phyloP scores from a whole-genome alignment of 768 basidiomycete species.

The Imleria badia region DNA sequence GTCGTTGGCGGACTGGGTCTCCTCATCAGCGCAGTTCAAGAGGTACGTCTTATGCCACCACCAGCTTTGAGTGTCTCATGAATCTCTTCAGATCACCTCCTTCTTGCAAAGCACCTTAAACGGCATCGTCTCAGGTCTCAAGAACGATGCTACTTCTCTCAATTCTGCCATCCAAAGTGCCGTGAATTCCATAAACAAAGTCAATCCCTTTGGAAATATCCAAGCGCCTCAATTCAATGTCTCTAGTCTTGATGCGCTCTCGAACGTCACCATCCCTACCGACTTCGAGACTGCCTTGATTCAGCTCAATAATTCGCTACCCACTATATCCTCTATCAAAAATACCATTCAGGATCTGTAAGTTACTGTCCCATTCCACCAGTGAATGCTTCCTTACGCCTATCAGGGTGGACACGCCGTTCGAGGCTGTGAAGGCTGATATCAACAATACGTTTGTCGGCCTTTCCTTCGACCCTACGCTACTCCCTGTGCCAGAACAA shows the following conservation, averaged over 20 bases:
- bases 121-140: conserved; percentile 65
- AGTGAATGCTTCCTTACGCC: not conserved
- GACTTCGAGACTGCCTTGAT: conserved; percentile 71
- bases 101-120: conserved; percentile 60
- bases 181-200: conserved; percentile 68
- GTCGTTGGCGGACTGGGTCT: conserved; percentile 79
- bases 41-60: conserved; percentile 48
- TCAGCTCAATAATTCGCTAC: conserved; percentile 79
- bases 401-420: conserved; percentile 76
- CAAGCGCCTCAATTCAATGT: conserved; percentile 69
- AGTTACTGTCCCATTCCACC: conserved; percentile 27
- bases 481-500: conserved; percentile 74
- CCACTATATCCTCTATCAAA: conserved; percentile 75
- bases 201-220: conserved; percentile 72
- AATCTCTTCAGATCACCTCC: conserved; percentile 58
- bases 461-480: conserved; percentile 68
- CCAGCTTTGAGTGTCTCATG: conserved; percentile 7
- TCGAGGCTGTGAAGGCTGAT: conserved; percentile 82
- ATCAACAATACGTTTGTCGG: conserved; percentile 83
- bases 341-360: conserved; percentile 65
- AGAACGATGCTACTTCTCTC: conserved; percentile 63
- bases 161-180: conserved; percentile 67
- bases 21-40: conserved; percentile 79
- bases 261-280: conserved; percentile 78
- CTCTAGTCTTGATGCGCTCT: conserved; percentile 69